Conservation (phyloP, 2,329 filamentous ascomycete species). For the Diaporthe caulivora region DNA sequence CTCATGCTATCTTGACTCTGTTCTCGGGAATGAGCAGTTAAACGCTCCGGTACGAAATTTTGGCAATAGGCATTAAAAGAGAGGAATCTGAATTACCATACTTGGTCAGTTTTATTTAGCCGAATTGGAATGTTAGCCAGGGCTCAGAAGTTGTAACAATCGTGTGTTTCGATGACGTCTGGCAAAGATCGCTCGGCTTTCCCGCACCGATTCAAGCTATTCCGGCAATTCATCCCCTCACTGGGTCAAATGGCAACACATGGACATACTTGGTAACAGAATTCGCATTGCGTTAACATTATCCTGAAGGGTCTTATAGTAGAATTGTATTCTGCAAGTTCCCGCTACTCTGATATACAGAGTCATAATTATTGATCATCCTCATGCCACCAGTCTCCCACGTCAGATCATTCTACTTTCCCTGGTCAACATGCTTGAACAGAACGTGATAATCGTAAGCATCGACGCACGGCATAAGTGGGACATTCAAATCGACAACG, state of each 20-base stretch:
- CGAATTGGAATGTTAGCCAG: neutral
- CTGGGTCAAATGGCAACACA: neutral
- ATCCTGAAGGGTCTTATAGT: neutral
- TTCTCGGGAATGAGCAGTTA: too few relatives aligned
- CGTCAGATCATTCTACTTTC: neutral
- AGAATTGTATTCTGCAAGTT: neutral
- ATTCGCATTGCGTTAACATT: too few relatives aligned
- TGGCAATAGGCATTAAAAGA: neutral
- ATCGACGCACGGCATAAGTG: slow-evolving; percentile 15
- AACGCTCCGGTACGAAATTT: neutral
- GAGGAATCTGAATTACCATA: neutral
- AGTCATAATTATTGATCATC: neutral
- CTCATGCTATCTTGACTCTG: neutral
- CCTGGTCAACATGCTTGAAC: neutral
- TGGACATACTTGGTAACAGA: neutral
- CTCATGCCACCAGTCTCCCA: neutral
- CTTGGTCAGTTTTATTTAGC: neutral
- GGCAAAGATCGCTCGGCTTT: neutral
- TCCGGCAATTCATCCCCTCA: slow-evolving; percentile 3
- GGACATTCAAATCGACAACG: slow-evolving; percentile 17
- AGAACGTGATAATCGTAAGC: slow-evolving; percentile 31
- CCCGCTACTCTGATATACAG: neutral
- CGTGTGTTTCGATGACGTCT: neutral
- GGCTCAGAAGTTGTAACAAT: neutral
- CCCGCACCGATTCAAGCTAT: neutral